A percentile compares a stretch with the other conserved stretches of the same genome.
phyloP scores from a whole-genome alignment of 371 early-diverging fungal species.

The Apophysomyces ossiformis region DNA sequence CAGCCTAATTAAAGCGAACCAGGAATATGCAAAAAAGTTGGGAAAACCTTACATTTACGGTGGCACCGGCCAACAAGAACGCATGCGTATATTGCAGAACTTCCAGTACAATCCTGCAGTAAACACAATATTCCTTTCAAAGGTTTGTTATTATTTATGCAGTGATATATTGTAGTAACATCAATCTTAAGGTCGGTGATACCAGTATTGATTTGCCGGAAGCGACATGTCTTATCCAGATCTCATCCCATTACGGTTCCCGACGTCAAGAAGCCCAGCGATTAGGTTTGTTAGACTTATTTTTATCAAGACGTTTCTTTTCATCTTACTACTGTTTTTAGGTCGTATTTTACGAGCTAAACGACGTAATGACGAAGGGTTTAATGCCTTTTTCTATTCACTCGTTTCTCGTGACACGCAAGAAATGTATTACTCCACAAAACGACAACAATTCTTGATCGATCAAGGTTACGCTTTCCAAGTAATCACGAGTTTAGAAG shows the following conservation, averaged over 20 bases:
- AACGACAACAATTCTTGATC: slow-evolving; percentile 98
- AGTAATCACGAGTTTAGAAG: slow-evolving; percentile 87
- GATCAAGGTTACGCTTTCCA: slow-evolving; percentile 99
- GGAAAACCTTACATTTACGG: slow-evolving; percentile 98
- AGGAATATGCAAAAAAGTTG: slow-evolving; percentile 92
- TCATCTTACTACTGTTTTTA: slow-evolving; percentile 12
- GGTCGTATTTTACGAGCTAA: slow-evolving; percentile 98
- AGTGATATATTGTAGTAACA: not conserved
- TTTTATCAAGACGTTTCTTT: not conserved
- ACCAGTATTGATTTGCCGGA: slow-evolving; percentile 99
- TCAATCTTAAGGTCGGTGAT: slow-evolving; percentile 81
- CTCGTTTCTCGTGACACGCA: slow-evolving; percentile 98
- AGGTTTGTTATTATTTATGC: slow-evolving; percentile 59
- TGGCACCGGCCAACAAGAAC: slow-evolving; percentile 94
- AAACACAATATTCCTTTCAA: slow-evolving; percentile 98
- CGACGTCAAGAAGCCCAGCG: slow-evolving; percentile 99
- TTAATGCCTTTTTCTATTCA: slow-evolving; percentile 98
- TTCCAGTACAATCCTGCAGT: slow-evolving; percentile 95
- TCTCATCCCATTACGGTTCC: slow-evolving; percentile 99
- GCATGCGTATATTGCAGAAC: slow-evolving; percentile 94
- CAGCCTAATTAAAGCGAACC: not conserved
- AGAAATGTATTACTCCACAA: slow-evolving; percentile 99
- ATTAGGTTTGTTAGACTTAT: slow-evolving; percentile 59
- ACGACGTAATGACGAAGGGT: slow-evolving; percentile 94
- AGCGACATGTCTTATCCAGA: slow-evolving; percentile 99